Evolutionary conservation across 1,284 basidiomycete genomes (phyloP).

Genomic region (Violaceomyces palustris): DNA sequence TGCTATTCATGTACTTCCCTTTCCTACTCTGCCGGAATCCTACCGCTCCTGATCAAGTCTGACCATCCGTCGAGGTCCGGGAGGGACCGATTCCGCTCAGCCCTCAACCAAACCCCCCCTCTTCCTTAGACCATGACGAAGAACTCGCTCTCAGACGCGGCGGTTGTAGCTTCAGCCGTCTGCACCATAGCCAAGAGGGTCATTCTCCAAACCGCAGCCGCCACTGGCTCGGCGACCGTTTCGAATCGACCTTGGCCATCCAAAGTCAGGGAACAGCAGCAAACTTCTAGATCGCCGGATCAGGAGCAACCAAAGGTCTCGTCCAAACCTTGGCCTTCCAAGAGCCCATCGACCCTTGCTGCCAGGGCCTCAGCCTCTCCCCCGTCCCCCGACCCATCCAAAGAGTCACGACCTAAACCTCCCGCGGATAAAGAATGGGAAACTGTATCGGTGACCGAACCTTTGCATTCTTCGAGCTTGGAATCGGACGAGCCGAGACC

Average conservation of each 20-base stretch:
- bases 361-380: not conserved
- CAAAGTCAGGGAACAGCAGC: too few relatives aligned
- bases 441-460: too few relatives aligned
- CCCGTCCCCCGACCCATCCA: not conserved
- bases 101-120: not conserved
- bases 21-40: too few relatives aligned
- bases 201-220: slow-evolving; percentile 10
- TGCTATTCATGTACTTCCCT: too few relatives aligned
- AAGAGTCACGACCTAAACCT: not conserved
- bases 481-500: too few relatives aligned
- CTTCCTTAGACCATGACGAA: slow-evolving; percentile 9
- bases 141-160: slow-evolving; percentile 23
- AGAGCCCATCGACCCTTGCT: not conserved
- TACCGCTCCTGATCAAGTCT: too few relatives aligned
- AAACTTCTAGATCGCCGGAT: too few relatives aligned
- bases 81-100: too few relatives aligned
- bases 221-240: slow-evolving; percentile 1
- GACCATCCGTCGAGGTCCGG: too few relatives aligned
- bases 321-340: not conserved
- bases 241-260: slow-evolving; percentile 2
- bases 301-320: not conserved
- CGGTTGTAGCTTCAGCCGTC: slow-evolving; percentile 24
- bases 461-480: too few relatives aligned
- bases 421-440: not conserved
- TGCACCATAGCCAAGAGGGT: slow-evolving; percentile 19